Percentiles rank a stretch among this genome's conserved stretches.
Evolutionary conservation across 768 basidiomycete genomes (phyloP).

Genomic region (Dioszegia hungarica): DNA sequence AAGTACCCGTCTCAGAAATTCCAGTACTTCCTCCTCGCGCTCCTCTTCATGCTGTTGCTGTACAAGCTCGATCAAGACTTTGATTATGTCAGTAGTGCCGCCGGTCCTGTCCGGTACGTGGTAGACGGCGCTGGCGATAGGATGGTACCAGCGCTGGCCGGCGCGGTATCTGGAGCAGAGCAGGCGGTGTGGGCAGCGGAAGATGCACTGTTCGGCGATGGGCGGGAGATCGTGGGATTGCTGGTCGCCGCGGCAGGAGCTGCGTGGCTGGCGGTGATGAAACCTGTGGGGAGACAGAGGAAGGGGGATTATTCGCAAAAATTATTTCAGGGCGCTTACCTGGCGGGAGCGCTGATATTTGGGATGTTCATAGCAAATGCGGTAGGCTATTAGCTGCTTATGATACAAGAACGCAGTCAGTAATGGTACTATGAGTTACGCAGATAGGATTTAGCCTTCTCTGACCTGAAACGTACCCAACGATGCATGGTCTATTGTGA

Average conservation of each 20-base stretch:
- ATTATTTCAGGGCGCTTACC: constrained; percentile 9
- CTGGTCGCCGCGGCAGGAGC: constrained; percentile 14
- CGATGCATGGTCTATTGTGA: too few species aligned
- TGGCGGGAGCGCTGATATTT: constrained; percentile 10
- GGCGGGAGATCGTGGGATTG: constrained; percentile 19
- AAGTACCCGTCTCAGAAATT: constrained; percentile 14
- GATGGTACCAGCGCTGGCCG: constrained; percentile 11
- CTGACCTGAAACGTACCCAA: too few species aligned
- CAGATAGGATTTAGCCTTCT: too few species aligned
- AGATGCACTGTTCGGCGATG: constrained; percentile 33
- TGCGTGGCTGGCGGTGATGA: constrained; percentile 6
- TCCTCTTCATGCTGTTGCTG: constrained; percentile 6
- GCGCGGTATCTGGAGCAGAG: constrained; percentile 16
- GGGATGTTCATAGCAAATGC: constrained; percentile 24
- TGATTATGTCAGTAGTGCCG: constrained; percentile 7
- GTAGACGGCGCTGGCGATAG: constrained; percentile 4
- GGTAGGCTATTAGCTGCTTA: not conserved
- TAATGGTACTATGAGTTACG: too few species aligned
- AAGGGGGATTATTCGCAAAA: constrained; percentile 9
- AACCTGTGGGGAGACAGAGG: constrained; percentile 3
- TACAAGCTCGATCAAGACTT: constrained; percentile 20
- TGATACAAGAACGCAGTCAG: too few species aligned
- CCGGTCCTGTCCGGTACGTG: constrained; percentile 4
- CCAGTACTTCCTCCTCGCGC: constrained; percentile 16
- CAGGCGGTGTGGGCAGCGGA: constrained; percentile 25